Percentiles rank a stretch among this genome's conserved stretches.
These are phyloP conservation scores for Russula compacta DNA, from an alignment of 768 basidiomycete genomes.

Conservation along the genomic window DNA sequence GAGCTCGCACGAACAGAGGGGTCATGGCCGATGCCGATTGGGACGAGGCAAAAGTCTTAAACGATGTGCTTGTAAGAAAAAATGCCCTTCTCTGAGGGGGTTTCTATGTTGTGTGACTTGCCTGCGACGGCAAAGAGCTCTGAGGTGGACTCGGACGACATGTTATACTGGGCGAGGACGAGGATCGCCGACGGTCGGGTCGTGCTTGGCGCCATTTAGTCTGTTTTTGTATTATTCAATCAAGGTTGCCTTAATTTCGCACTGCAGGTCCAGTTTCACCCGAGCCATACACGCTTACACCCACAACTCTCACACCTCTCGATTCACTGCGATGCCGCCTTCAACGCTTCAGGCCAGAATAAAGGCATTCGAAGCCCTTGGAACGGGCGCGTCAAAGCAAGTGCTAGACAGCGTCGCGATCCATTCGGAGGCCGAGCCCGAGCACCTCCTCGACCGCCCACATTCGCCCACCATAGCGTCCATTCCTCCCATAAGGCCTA, in stretches of 20 bases:
- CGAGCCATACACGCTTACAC: neutral
- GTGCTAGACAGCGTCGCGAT: conserved; percentile 13
- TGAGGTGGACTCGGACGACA: conserved; percentile 30
- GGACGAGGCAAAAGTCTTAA: conserved; percentile 84
- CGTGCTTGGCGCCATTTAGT: no score
- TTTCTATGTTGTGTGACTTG: conserved; percentile 26
- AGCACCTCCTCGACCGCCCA: conserved; percentile 18
- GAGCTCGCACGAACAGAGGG: conserved; percentile 44
- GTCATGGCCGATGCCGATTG: conserved; percentile 61
- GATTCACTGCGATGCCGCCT: conserved; percentile 4
- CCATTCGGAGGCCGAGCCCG: conserved; percentile 4
- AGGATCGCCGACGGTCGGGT: no score
- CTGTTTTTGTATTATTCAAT: neutral
- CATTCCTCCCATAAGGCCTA: conserved; percentile 14
- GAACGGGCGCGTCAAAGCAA: conserved; percentile 10
- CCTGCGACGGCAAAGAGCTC: conserved; percentile 78
- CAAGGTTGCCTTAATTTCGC: no score
- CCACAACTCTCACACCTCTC: neutral
- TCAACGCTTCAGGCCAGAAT: conserved; percentile 19
- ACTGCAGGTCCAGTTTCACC: neutral
- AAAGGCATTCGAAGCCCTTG: conserved; percentile 19
- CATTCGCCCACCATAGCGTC: conserved; percentile 8
- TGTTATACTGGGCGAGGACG: neutral
- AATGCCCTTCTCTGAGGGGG: neutral
- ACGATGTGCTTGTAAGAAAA: neutral